Conservation (phyloP, 176 grass and related monocot species). For the Raddia distichophylla region DNA sequence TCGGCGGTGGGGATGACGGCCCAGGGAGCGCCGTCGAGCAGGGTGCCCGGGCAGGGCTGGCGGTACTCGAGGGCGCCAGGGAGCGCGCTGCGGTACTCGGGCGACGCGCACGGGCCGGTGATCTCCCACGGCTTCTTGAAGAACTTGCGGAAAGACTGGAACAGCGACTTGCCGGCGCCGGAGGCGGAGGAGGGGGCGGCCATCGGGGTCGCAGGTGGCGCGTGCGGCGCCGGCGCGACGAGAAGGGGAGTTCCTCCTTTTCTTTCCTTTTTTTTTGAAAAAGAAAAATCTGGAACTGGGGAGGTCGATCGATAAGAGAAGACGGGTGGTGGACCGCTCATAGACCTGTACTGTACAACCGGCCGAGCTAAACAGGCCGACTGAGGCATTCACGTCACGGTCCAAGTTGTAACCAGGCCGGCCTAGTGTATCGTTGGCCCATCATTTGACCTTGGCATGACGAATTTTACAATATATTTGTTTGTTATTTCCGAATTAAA, state of each 20-base stretch:
- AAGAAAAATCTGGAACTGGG: neutral
- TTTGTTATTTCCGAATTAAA: no score
- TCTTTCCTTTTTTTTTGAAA: neutral
- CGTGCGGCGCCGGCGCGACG: slow-evolving; percentile 15
- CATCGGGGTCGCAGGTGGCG: slow-evolving; percentile 39
- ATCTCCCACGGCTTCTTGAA: slow-evolving; percentile 98
- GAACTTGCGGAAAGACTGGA: slow-evolving; percentile 72
- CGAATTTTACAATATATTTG: no score
- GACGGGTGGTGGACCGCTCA: no score
- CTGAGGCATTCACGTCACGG: no score
- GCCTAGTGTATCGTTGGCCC: no score
- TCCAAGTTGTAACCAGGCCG: no score
- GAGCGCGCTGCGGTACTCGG: slow-evolving; percentile 70
- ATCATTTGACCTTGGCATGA: no score
- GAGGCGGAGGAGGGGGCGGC: slow-evolving; percentile 42
- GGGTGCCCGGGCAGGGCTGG: slow-evolving; percentile 69
- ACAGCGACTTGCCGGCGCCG: slow-evolving; percentile 61
- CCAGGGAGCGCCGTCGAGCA: slow-evolving; percentile 22
- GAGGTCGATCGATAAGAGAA: neutral
- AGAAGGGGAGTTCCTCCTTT: neutral
- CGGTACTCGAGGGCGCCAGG: slow-evolving; percentile 71
- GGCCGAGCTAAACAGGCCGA: no score
- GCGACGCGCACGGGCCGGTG: slow-evolving; percentile 83
- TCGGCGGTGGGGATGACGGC: slow-evolving; percentile 72
- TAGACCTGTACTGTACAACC: no score